phyloP scores from a whole-genome alignment of 352 stramenopile genomes.

The Pythium rhizo-oryzae region DNA sequence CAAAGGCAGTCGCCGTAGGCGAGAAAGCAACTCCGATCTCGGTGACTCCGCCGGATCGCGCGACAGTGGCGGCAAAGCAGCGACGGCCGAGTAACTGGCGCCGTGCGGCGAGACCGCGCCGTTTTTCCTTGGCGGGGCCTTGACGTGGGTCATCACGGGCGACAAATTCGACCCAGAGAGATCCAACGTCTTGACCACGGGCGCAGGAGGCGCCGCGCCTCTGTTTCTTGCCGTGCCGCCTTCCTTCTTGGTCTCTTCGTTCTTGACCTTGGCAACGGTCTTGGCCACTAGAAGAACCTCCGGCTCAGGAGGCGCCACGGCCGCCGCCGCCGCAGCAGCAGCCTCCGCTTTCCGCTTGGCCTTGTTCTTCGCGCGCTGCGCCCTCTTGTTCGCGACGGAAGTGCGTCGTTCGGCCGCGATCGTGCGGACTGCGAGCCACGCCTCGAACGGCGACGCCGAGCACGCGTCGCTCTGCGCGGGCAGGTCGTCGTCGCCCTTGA shows the following conservation, averaged over 20 bases:
- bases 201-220: slow-evolving; percentile 16
- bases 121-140: slow-evolving; percentile 9
- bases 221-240: slow-evolving; percentile 10
- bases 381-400: slow-evolving; percentile 36
- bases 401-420: slow-evolving; percentile 27
- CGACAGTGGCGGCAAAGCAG: neutral
- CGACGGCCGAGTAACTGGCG: too few species aligned
- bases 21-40: slow-evolving; percentile 37
- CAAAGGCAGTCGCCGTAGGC: slow-evolving; percentile 40
- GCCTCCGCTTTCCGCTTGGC: slow-evolving; percentile 31
- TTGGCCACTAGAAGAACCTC: neutral
- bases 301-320: neutral
- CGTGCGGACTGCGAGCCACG: slow-evolving; percentile 27
- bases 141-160: slow-evolving; percentile 22
- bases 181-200: slow-evolving; percentile 26
- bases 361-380: slow-evolving; percentile 26
- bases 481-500: slow-evolving; percentile 25
- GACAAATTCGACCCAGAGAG: slow-evolving; percentile 28
- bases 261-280: slow-evolving; percentile 6
- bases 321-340: neutral
- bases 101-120: neutral
- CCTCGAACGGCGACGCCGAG: slow-evolving; percentile 13
- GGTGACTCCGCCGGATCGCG: neutral
- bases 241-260: neutral
- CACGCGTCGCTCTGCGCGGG: slow-evolving; percentile 12